Conservation (phyloP, 768 basidiomycete genomes). For the Phylloporus arenicola region DNA sequence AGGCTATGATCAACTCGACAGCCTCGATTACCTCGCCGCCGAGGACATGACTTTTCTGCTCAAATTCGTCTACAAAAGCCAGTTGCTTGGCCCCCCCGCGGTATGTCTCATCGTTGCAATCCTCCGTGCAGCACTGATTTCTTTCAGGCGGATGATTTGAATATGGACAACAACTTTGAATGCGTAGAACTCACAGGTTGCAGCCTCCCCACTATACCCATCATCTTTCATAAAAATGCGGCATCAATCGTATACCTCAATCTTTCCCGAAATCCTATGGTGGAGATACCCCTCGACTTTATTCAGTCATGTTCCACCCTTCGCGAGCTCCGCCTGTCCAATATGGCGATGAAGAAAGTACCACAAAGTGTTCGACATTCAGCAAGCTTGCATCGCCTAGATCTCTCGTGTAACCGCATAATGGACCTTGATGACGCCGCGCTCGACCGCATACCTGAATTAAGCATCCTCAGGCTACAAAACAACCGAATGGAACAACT, state of each 20-base stretch:
- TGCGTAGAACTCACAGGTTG: conserved; percentile 77
- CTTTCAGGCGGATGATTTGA: conserved; percentile 65
- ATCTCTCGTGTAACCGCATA: conserved; percentile 89
- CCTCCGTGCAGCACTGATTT: not conserved
- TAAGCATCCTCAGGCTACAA: conserved; percentile 68
- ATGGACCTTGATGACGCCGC: conserved; percentile 81
- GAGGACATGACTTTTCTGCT: conserved; percentile 82
- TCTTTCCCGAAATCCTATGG: conserved; percentile 90
- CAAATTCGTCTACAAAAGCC: conserved; percentile 86
- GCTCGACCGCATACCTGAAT: conserved; percentile 67
- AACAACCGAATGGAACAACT: conserved; percentile 89
- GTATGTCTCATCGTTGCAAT: conserved; percentile 36
- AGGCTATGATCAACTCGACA: conserved; percentile 80
- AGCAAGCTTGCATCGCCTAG: conserved; percentile 67
- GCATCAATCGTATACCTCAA: conserved; percentile 79
- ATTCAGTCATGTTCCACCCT: conserved; percentile 82
- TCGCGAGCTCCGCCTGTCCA: conserved; percentile 78
- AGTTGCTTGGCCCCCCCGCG: conserved; percentile 50
- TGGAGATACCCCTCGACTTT: conserved; percentile 95
- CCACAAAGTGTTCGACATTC: conserved; percentile 80
- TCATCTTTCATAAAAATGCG: conserved; percentile 78
- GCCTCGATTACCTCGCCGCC: conserved; percentile 66
- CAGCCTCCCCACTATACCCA: conserved; percentile 82
- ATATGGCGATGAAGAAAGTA: conserved; percentile 93
- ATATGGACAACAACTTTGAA: conserved; percentile 68